Evolutionary conservation across 805 yeast species (phyloP).

Genomic region (Kluyveromyces aestuarii): DNA sequence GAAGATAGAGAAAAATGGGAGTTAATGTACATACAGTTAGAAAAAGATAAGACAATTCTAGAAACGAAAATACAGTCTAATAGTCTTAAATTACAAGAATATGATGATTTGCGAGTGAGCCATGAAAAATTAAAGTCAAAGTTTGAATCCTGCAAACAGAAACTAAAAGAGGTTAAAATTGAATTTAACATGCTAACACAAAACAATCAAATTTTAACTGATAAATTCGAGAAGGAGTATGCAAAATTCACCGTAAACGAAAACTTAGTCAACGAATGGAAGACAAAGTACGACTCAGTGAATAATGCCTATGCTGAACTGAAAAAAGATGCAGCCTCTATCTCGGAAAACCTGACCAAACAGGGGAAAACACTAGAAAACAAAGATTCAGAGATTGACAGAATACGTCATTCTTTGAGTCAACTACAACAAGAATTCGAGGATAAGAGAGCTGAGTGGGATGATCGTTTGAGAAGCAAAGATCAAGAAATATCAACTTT

Average conservation of each 20-base stretch:
- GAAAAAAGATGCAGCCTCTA: not conserved
- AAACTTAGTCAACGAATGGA: constrained; percentile 20
- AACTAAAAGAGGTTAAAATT: constrained; percentile 6
- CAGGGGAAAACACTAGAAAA: not conserved
- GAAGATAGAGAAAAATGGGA: constrained; percentile 6
- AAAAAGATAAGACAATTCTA: constrained; percentile 3
- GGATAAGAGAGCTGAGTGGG: not conserved
- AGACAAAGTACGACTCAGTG: constrained; percentile 10
- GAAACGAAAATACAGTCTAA: constrained; percentile 4
- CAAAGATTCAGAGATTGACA: not conserved
- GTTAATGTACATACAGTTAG: constrained; percentile 3
- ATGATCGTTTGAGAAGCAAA: not conserved
- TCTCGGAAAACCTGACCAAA: not conserved
- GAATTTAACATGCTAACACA: constrained; percentile 14
- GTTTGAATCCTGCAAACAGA: constrained; percentile 4
- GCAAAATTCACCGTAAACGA: constrained; percentile 27
- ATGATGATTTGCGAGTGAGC: not conserved
- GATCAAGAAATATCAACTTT: not conserved
- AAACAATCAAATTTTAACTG: constrained; percentile 15
- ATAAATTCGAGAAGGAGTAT: constrained; percentile 15
- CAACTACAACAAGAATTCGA: not conserved
- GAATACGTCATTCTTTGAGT: not conserved
- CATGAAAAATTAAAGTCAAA: constrained; percentile 5
- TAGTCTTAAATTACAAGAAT: not conserved
- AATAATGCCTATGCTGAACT: not conserved